Percentiles rank a stretch among this genome's conserved stretches.
Conservation (phyloP, 148 eudicot genomes). For the Rhododendron kiyosumense region DNA sequence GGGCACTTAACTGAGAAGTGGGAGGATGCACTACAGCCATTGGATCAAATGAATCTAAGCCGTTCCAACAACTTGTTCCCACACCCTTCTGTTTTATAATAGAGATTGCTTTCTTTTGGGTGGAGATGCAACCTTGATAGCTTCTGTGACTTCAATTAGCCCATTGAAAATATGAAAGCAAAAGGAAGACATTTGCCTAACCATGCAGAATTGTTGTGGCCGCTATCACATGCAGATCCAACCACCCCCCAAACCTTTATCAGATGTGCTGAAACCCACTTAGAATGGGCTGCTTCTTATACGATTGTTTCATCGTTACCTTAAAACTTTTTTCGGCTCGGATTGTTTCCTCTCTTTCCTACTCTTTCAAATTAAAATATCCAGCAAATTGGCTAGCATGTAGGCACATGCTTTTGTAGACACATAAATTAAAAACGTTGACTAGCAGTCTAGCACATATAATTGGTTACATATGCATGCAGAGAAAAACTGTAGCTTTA, state of each 20-base stretch:
- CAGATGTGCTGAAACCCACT: background rate
- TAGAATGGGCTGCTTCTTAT: background rate
- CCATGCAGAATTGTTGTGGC: background rate
- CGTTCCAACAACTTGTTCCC: too few relatives aligned
- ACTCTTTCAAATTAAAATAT: background rate
- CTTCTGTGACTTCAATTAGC: background rate
- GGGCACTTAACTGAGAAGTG: too few relatives aligned
- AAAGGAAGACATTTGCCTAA: background rate
- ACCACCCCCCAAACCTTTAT: background rate
- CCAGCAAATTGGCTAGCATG: background rate
- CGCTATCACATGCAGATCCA: too few relatives aligned
- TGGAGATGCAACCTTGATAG: background rate
- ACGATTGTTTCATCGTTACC: background rate
- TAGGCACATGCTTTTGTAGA: background rate
- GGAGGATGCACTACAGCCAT: too few relatives aligned
- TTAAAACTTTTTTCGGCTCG: background rate
- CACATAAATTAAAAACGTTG: background rate
- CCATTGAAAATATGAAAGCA: background rate
- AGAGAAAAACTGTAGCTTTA: background rate
- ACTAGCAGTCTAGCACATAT: background rate
- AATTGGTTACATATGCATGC: background rate
- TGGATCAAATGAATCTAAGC: too few relatives aligned
- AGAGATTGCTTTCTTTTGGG: constrained; percentile 2
- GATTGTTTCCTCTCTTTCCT: background rate
- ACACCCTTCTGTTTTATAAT: too few relatives aligned